Evolutionary conservation across 148 eudicot species (phyloP).

Genomic region (Persicaria tinctoria): DNA sequence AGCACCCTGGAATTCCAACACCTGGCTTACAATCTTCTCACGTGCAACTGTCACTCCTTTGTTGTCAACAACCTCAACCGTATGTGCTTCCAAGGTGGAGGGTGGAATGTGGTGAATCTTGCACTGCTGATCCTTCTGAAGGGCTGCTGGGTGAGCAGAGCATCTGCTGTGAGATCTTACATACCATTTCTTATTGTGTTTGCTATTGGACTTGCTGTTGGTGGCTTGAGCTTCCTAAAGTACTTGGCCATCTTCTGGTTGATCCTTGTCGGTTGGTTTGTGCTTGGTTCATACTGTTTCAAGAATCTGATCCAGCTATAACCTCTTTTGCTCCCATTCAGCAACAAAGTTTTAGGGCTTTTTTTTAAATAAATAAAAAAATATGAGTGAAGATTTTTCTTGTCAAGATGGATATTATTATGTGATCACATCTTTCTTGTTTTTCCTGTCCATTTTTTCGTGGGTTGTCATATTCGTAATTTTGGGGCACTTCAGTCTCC

Average conservation of each 20-base stretch:
- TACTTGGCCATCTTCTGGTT: constrained; percentile 46
- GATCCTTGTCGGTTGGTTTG: constrained; percentile 76
- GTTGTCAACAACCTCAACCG: constrained; percentile 79
- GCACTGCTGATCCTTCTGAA: constrained; percentile 59
- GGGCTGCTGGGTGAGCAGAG: constrained; percentile 68
- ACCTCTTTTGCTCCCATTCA: neutral
- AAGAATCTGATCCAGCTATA: constrained; percentile 59
- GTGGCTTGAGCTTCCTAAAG: constrained; percentile 62
- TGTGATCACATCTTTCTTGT: neutral
- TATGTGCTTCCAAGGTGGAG: constrained; percentile 49
- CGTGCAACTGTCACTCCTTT: constrained; percentile 95
- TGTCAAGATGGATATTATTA: too few relatives aligned
- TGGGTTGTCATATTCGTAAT: neutral
- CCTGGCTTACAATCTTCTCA: constrained; percentile 63
- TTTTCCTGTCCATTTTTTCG: too few relatives aligned
- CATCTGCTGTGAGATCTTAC: constrained; percentile 42
- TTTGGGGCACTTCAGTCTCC: neutral
- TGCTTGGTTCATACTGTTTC: constrained; percentile 77
- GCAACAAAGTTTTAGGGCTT: neutral
- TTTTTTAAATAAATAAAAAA: too few relatives aligned
- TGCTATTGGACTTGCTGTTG: constrained; percentile 47
- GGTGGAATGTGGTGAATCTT: constrained; percentile 85
- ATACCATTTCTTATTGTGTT: constrained; percentile 50
- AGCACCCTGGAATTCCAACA: constrained; percentile 86
- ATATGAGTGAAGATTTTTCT: too few relatives aligned